A percentile compares a stretch with the other conserved stretches of the same genome.
Conservation (phyloP, 1,284 basidiomycete genomes). For the Takashimella koratensis region DNA sequence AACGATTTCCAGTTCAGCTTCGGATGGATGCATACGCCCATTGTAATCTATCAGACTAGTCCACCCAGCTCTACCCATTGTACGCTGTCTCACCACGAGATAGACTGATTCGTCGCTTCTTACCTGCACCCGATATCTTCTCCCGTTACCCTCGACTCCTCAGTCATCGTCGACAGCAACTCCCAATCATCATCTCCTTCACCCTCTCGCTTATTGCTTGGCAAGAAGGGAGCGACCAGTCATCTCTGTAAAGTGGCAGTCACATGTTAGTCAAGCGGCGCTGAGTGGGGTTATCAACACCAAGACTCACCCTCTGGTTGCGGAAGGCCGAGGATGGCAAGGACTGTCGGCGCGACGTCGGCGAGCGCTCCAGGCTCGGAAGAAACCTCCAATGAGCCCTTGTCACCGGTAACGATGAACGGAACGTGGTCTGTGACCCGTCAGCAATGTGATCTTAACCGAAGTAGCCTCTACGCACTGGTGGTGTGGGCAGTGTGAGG, state of each 20-base stretch:
- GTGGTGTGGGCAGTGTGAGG: constrained; percentile 60
- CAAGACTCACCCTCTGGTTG: constrained; percentile 35
- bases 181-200: too few relatives aligned
- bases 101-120: too few relatives aligned
- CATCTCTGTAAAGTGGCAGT: constrained; percentile 53
- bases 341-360: constrained; percentile 81
- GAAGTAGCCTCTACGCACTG: constrained; percentile 27
- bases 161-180: too few relatives aligned
- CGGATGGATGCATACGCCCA: too few relatives aligned
- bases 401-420: constrained; percentile 68
- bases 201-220: constrained; percentile 33
- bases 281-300: too few relatives aligned
- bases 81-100: too few relatives aligned
- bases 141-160: too few relatives aligned
- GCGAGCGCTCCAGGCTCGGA: constrained; percentile 66
- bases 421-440: constrained; percentile 68
- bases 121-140: too few relatives aligned
- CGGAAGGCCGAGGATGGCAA: constrained; percentile 62
- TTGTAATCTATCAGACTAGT: too few relatives aligned
- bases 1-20: too few relatives aligned
- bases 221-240: constrained; percentile 57
- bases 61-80: too few relatives aligned
- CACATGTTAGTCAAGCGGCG: neutral
- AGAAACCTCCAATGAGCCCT: constrained; percentile 55
- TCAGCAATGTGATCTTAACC: constrained; percentile 51